Percentiles rank a stretch among this genome's conserved stretches.
Evolutionary conservation across 2,329 filamentous ascomycete genomes (phyloP).

Genomic region (Tolypocladium cylindrosporum): DNA sequence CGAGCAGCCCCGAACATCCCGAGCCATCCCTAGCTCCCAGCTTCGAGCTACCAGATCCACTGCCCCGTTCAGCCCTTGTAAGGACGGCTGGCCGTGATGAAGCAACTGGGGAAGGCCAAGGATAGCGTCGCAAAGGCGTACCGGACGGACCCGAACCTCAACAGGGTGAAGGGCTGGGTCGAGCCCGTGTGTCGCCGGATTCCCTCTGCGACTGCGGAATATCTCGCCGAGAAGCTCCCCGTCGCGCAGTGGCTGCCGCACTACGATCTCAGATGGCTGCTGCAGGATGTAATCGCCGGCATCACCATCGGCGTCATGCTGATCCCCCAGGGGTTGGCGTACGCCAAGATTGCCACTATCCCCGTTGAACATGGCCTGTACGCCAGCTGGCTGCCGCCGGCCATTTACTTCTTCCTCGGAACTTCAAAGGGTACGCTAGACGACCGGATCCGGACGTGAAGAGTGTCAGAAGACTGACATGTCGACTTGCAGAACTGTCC

Average conservation of each 20-base stretch:
- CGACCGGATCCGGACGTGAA: background rate
- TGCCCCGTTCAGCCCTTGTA: background rate
- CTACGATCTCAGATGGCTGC: constrained; percentile 50
- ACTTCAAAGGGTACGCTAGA: constrained; percentile 43
- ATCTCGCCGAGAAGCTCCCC: constrained; percentile 50
- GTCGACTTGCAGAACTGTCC: constrained; percentile 37
- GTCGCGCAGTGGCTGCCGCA: constrained; percentile 53
- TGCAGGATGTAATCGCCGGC: constrained; percentile 52
- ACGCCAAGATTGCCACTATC: constrained; percentile 52
- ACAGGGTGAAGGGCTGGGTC: constrained; percentile 13
- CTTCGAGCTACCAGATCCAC: background rate
- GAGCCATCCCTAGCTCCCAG: background rate
- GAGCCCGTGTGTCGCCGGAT: constrained; percentile 19
- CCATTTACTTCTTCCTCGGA: constrained; percentile 49
- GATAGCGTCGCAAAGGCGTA: constrained; percentile 8
- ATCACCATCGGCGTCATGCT: constrained; percentile 50
- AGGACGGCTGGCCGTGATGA: constrained; percentile 5
- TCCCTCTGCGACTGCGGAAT: constrained; percentile 43
- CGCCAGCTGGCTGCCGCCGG: constrained; percentile 48
- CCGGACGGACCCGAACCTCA: constrained; percentile 16
- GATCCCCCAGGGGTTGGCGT: constrained; percentile 52
- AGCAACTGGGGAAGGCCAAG: constrained; percentile 9
- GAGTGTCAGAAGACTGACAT: background rate
- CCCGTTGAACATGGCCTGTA: constrained; percentile 51
- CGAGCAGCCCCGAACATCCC: background rate